A percentile compares a stretch with the other conserved stretches of the same genome.
Conservation (phyloP, 2,329 filamentous ascomycete genomes). For the Fusarium agapanthi region DNA sequence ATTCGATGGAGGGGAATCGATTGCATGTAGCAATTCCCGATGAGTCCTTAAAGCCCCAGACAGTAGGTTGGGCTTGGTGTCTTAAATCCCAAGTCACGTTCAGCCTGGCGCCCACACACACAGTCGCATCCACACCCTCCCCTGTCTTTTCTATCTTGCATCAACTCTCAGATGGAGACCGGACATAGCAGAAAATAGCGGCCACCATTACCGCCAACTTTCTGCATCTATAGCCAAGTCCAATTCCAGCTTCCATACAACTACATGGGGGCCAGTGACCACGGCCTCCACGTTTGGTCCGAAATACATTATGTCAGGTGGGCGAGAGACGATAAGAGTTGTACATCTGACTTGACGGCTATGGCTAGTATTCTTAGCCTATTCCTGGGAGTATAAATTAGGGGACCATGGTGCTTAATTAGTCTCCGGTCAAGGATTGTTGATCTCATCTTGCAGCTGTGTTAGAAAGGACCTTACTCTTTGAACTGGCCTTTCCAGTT, state of each 20-base stretch:
- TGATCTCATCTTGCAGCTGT: slow-evolving; percentile 42
- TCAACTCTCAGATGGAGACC: slow-evolving; percentile 12
- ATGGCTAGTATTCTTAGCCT: slow-evolving; percentile 41
- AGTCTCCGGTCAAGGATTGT: slow-evolving; percentile 13
- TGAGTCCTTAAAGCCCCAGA: slow-evolving; percentile 37
- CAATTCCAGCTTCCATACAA: slow-evolving; percentile 19
- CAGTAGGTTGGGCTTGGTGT: slow-evolving; percentile 47
- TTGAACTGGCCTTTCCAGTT: slow-evolving; percentile 16
- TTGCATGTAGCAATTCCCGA: slow-evolving; percentile 43
- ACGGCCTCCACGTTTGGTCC: slow-evolving; percentile 25
- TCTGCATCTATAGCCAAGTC: slow-evolving; percentile 21
- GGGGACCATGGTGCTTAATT: slow-evolving; percentile 30
- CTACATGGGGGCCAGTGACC: slow-evolving; percentile 26
- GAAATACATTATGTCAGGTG: slow-evolving; percentile 32
- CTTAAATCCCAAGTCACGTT: slow-evolving; percentile 51
- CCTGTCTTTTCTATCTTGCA: slow-evolving; percentile 21
- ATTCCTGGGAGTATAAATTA: slow-evolving; percentile 41
- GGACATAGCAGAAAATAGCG: slow-evolving; percentile 24
- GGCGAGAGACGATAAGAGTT: slow-evolving; percentile 36
- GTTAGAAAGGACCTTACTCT: slow-evolving; percentile 24
- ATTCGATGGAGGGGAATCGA: slow-evolving; percentile 30
- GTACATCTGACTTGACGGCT: slow-evolving; percentile 40
- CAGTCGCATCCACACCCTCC: slow-evolving; percentile 30
- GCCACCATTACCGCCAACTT: slow-evolving; percentile 34
- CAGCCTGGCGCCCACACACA: slow-evolving; percentile 41